These are phyloP conservation scores for Thermothelomyces thermophilus DNA, from an alignment of 2,329 filamentous ascomycete genomes.

Conservation along the genomic window DNA sequence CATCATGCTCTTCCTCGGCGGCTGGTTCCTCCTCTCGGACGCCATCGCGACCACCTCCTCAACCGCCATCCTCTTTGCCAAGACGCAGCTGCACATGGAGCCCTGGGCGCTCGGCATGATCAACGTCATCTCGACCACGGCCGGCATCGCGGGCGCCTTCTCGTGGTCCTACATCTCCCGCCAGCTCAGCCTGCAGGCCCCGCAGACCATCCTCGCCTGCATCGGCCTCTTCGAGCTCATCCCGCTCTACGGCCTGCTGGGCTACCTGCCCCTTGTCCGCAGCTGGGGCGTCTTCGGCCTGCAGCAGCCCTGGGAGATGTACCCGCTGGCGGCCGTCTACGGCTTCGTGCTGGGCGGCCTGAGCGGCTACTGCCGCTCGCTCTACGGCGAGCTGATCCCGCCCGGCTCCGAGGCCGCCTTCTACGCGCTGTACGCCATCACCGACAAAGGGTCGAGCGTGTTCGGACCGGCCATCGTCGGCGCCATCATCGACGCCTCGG, in stretches of 20 bases:
- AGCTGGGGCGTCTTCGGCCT: slow-evolving; percentile 71
- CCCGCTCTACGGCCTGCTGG: slow-evolving; percentile 81
- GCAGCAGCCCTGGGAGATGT: slow-evolving; percentile 97
- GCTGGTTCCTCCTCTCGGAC: slow-evolving; percentile 93
- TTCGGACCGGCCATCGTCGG: slow-evolving; percentile 94
- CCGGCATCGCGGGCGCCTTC: slow-evolving; percentile 81
- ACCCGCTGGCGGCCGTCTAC: slow-evolving; percentile 81
- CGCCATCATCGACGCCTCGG: slow-evolving; percentile 77
- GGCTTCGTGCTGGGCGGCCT: slow-evolving; percentile 92
- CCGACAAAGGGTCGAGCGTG: slow-evolving; percentile 89
- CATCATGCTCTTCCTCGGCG: slow-evolving; percentile 70
- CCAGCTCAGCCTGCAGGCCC: slow-evolving; percentile 61
- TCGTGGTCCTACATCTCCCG: slow-evolving; percentile 78
- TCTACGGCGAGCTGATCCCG: slow-evolving; percentile 91
- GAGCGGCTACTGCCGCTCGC: slow-evolving; percentile 81
- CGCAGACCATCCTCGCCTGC: slow-evolving; percentile 87
- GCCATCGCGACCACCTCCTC: slow-evolving; percentile 91
- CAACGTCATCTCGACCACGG: slow-evolving; percentile 81
- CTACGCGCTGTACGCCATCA: slow-evolving; percentile 94
- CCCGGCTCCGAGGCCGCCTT: slow-evolving; percentile 93
- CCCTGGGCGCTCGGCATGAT: slow-evolving; percentile 84
- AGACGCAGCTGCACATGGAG: slow-evolving; percentile 85
- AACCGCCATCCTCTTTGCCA: slow-evolving; percentile 91
- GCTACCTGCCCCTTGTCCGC: slow-evolving; percentile 75
- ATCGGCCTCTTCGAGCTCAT: slow-evolving; percentile 88